Evolutionary conservation across 768 basidiomycete species (phyloP).

Genomic region (Suillus occidentalis): DNA sequence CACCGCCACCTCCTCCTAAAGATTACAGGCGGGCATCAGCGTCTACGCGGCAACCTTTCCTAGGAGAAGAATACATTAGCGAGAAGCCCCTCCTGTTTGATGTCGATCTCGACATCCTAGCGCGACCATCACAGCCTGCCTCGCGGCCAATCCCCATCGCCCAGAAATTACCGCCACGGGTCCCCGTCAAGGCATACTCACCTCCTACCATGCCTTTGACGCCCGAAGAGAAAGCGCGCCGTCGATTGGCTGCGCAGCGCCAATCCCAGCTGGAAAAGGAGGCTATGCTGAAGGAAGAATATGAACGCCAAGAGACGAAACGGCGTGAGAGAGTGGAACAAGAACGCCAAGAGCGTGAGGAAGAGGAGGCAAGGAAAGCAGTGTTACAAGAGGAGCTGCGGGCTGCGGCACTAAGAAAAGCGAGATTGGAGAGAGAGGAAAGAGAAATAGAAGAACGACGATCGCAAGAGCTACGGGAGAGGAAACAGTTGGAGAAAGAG

Average conservation of each 20-base stretch:
- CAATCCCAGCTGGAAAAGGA: constrained; percentile 39
- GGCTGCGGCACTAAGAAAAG: constrained; percentile 34
- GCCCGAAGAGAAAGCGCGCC: constrained; percentile 29
- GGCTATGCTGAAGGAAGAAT: constrained; percentile 45
- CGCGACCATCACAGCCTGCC: constrained; percentile 9
- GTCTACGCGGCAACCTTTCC: constrained; percentile 25
- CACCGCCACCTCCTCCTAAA: constrained; percentile 26
- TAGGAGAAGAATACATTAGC: constrained; percentile 12
- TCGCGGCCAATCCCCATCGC: not conserved
- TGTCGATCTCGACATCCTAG: constrained; percentile 1
- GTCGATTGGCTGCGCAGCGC: constrained; percentile 20
- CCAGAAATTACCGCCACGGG: constrained; percentile 5
- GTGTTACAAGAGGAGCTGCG: constrained; percentile 44
- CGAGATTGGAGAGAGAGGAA: constrained; percentile 40
- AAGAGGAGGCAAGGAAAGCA: constrained; percentile 41
- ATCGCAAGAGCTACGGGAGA: constrained; percentile 45
- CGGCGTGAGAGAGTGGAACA: constrained; percentile 23
- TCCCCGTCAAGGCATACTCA: constrained; percentile 8
- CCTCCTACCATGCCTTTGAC: constrained; percentile 14
- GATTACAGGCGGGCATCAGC: constrained; percentile 9
- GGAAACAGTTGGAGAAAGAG: constrained; percentile 46
- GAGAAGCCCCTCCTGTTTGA: constrained; percentile 7
- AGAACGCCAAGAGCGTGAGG: constrained; percentile 36
- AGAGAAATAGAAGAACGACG: constrained; percentile 47
- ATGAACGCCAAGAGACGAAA: constrained; percentile 39